Conservation (phyloP, 495 filamentous ascomycete genomes). For the Trichoderma orchidacearum region DNA sequence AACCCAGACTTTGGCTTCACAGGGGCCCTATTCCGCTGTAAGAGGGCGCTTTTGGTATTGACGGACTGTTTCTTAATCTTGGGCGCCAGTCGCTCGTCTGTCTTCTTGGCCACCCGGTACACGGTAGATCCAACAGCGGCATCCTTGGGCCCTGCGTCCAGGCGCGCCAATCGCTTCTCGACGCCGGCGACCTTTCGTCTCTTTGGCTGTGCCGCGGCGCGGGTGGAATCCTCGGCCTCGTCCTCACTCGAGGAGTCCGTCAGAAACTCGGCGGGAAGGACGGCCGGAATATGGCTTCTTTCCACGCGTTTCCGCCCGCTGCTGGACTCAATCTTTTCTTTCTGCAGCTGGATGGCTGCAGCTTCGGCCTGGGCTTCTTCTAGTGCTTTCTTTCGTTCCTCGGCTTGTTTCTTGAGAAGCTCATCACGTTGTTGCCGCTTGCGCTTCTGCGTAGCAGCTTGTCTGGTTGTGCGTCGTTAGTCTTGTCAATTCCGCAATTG, state of each 20-base stretch:
- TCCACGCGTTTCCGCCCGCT: slow-evolving; percentile 8
- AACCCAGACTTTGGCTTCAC: background rate
- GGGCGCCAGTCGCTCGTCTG: slow-evolving; percentile 23
- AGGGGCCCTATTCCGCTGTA: slow-evolving; percentile 16
- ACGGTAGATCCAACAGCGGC: slow-evolving; percentile 23
- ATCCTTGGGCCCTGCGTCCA: slow-evolving; percentile 19
- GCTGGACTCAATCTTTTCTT: slow-evolving; percentile 2
- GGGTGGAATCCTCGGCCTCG: slow-evolving; percentile 3
- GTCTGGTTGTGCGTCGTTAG: slow-evolving; percentile 10
- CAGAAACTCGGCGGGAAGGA: slow-evolving; percentile 31
- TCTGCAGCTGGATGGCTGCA: background rate
- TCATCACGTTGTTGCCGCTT: slow-evolving; percentile 32
- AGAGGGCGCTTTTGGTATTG: slow-evolving; percentile 18
- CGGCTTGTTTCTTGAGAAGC: slow-evolving; percentile 29
- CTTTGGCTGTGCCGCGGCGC: slow-evolving; percentile 12
- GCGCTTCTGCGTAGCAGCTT: slow-evolving; percentile 25
- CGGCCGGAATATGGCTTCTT: slow-evolving; percentile 19
- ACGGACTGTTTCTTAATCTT: slow-evolving; percentile 17
- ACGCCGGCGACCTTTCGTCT: slow-evolving; percentile 19
- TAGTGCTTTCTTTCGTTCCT: slow-evolving; percentile 20
- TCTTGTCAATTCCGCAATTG: background rate
- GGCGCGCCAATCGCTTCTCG: slow-evolving; percentile 10
- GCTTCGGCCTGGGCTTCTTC: background rate
- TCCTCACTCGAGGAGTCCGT: slow-evolving; percentile 23
- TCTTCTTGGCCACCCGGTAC: slow-evolving; percentile 22